A percentile compares a stretch with the other conserved stretches of the same genome.
Evolutionary conservation across 495 filamentous ascomycete genomes (phyloP).

Genomic region (Hypoxylon rickii): DNA sequence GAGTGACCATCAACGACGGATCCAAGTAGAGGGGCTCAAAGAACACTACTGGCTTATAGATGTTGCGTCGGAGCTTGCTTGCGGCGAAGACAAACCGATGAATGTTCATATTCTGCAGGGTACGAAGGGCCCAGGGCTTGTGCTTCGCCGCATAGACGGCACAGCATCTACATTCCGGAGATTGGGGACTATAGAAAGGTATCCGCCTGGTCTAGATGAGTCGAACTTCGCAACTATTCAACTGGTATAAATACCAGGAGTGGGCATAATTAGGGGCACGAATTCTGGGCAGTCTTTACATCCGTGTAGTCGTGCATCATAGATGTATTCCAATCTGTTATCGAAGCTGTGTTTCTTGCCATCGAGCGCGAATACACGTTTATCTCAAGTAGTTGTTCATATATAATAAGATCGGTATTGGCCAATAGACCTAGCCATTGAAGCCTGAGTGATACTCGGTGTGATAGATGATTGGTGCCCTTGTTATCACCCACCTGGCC

Average conservation of each 20-base stretch:
- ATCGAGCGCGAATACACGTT: no score
- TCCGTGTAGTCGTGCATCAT: no score
- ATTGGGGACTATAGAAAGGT: constrained; percentile 7
- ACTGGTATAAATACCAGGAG: not conserved
- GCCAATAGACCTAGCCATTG: no score
- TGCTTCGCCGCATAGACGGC: constrained; percentile 11
- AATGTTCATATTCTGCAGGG: constrained; percentile 12
- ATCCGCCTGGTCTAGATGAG: not conserved
- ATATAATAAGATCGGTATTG: no score
- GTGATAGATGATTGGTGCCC: constrained; percentile 15
- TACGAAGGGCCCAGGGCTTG: constrained; percentile 12
- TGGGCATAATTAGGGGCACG: not conserved
- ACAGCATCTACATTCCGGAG: constrained; percentile 7
- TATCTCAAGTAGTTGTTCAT: no score
- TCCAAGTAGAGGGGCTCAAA: not conserved
- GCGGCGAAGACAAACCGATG: not conserved
- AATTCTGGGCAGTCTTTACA: no score
- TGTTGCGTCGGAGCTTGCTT: constrained; percentile 9
- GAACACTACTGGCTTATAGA: constrained; percentile 13
- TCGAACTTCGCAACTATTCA: not conserved
- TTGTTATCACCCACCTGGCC: not conserved
- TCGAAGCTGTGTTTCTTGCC: no score
- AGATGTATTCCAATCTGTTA: no score
- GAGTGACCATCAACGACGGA: not conserved
- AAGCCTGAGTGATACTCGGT: not conserved